These are phyloP conservation scores for Eucalyptus leucophloia DNA, from an alignment of 345 rosid species.

Conservation along the genomic window DNA sequence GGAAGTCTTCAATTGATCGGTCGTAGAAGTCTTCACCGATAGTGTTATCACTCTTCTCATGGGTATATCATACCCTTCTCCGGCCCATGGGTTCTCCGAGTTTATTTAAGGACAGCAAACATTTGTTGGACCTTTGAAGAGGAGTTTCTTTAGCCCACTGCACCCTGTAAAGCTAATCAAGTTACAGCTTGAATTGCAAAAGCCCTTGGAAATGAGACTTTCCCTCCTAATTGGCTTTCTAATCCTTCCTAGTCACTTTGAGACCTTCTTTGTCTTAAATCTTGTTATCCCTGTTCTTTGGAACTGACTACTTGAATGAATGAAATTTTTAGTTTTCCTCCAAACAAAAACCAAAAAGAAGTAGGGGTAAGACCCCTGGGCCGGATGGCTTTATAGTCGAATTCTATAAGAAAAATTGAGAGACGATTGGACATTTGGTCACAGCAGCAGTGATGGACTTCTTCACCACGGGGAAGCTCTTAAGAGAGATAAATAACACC, in stretches of 20 bases:
- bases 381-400: fast-evolving
- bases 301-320: not conserved
- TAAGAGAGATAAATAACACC: too few relatives aligned
- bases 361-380: too few relatives aligned
- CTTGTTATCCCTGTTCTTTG: not conserved
- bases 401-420: too few relatives aligned
- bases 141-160: not conserved
- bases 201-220: too few relatives aligned
- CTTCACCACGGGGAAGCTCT: too few relatives aligned
- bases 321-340: too few relatives aligned
- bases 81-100: not conserved
- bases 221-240: not conserved
- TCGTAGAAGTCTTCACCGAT: too few relatives aligned
- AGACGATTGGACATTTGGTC: too few relatives aligned
- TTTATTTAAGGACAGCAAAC: not conserved
- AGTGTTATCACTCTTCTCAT: too few relatives aligned
- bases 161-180: not conserved
- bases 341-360: not conserved
- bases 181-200: fast-evolving
- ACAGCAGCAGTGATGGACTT: fast-evolving
- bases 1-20: too few relatives aligned
- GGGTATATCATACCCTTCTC: too few relatives aligned
- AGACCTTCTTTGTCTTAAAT: not conserved
- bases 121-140: not conserved
- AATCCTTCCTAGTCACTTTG: not conserved